Evolutionary conservation across 371 early-diverging fungal species (phyloP), one percentile per base, ranked within the genome.

Genomic region (Mortierella sp.): DNA sequence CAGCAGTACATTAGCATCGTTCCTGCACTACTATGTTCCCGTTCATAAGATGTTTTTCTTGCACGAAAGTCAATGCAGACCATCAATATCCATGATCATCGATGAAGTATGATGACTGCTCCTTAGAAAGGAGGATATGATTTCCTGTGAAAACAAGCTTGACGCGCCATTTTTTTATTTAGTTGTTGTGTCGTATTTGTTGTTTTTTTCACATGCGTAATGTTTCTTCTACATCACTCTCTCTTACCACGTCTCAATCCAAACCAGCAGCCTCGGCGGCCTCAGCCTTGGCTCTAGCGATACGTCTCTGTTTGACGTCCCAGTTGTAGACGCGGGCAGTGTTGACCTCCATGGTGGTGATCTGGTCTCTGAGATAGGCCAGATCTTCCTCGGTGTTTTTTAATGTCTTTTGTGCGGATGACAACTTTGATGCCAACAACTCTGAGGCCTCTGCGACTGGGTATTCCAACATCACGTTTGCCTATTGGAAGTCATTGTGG

Each of bases 261-360:
- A 63, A 19, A 7, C 31, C 63, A 31, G 63, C 63, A 8, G 60
- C 31, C 14, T 60, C 60, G 16, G 70, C 74, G 14, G 78, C 57
- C 13, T 85, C 85, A 4, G 70, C 79, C 44, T 77, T 81, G 50
- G 87, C 90, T 72, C 91, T 84, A 50, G 92, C 93, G 14, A 91
- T 26, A 52, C 95, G 93, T 77, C 98, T 91, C 80, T 94, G 92
- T 89, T 97, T 98, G 73, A 99, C 99, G 86, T 99, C 99, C 95
- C 97, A 97, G 91, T 99, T 99, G 89, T 97, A 98, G 42, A 98
- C 97, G 28, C 99, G 94, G 48, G 99, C 98, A 54, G 95, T 97
- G 92, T 98, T 99, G 91, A 99, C 99, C 90, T 99, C 99, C 97
- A 98, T 98, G 42, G 98, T 98, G 5, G 99, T 99, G 84, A 98